Base-by-base conservation (phyloP, 345 rosid species). In the Hibiscus trionum region DNA sequence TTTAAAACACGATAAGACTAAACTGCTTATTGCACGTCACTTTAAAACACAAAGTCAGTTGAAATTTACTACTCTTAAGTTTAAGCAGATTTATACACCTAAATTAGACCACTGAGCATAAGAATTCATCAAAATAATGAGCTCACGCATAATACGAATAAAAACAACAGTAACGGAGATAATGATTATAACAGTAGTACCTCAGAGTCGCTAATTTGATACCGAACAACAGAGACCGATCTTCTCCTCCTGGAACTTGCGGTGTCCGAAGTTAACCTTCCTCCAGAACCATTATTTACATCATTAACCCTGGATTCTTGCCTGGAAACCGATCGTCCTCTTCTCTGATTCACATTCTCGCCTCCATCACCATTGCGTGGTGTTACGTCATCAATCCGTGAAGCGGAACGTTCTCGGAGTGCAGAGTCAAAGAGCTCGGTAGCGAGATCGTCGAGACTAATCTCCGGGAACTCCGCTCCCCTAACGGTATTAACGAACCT, bases 301-400 rank as follows among this genome's bases (percentile, higher is more conserved):
- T 15, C 71, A 60, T 19, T 77, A 27, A 81, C 80, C 77, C 85
- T 85, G 21, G 82, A 68, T 33, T 78, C 59, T 69, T 76, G 86
- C 88, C 98, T 94, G 69, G 93, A 84, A 1, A 86, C 95, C 66
- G 98, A 88, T 86, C 98, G 62, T 19, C 97, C 98, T 52, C 97
- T 89, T 78, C 96, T 85, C 77, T 79, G 88, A 56, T 86, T 69
- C 74, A 57, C 74, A 31, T 68, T 71, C 16, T 11, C 78, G n/a
- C 62, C 69, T 64, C 66, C 78, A 12, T 37, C 66, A 11, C 75
- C 80, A 56, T 33, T 64, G 19, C 73, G 56, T 16, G 74, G 27
- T 61, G 77, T 66, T 79, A 78, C 80, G 39, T 80, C 85, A 57
- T 73, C 76, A 2, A 69, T 75, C 64, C 82, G 69, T 1, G 74